Percentiles rank a stretch among this genome's conserved stretches.
phyloP scores from a whole-genome alignment of 2,329 filamentous ascomycete species.

The Colletotrichum camelliae region DNA sequence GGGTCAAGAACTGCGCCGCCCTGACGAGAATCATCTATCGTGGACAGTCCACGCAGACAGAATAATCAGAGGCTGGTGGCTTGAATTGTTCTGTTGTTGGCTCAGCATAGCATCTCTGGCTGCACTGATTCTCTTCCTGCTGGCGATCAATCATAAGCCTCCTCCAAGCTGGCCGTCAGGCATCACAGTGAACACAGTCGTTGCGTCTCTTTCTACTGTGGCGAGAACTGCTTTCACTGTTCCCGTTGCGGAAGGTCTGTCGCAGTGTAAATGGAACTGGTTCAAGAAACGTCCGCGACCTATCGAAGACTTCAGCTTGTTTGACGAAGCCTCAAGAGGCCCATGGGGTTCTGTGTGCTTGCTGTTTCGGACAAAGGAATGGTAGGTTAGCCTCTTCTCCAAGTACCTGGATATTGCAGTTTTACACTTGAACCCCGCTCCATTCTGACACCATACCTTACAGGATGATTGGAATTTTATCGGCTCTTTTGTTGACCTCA shows the following conservation, averaged over 20 bases:
- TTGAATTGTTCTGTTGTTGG: not conserved
- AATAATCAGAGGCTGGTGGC: not conserved
- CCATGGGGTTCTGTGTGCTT: not conserved
- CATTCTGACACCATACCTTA: too few relatives aligned
- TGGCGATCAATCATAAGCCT: constrained; percentile 15
- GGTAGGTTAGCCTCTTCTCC: not conserved
- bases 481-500: not conserved
- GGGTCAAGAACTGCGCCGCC: too few relatives aligned
- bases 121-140: not conserved
- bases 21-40: accelerated
- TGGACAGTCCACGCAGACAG: not conserved
- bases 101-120: not conserved
- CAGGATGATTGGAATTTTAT: not conserved
- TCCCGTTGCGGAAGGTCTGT: constrained; percentile 27
- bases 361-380: not conserved
- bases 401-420: too few relatives aligned
- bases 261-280: constrained; percentile 30
- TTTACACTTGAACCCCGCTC: too few relatives aligned
- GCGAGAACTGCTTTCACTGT: constrained; percentile 25
- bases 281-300: constrained; percentile 16
- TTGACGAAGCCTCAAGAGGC: constrained; percentile 26
- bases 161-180: constrained; percentile 25
- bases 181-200: constrained; percentile 31
- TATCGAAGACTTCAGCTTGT: constrained; percentile 25
- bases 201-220: constrained; percentile 29